Evolutionary conservation across 2,329 filamentous ascomycete genomes (phyloP), one percentile per base, ranked within the genome.

Genomic region (Pseudomassariella vexata): DNA sequence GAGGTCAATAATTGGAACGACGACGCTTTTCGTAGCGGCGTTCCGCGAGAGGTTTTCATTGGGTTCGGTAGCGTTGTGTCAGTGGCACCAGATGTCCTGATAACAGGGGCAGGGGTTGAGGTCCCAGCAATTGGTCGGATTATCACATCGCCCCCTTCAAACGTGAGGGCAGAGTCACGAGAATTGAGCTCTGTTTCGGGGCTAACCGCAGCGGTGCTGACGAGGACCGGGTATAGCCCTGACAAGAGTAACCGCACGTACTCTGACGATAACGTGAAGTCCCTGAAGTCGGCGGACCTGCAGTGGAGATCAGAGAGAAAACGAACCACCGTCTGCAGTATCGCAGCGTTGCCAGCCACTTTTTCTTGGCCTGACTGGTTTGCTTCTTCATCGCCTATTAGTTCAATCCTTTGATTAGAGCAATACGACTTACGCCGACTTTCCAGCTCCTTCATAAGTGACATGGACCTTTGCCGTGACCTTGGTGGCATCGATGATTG

Each of bases 1-100:
- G 85, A 74, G 5, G 85, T 88, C 15, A 98, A 69, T 2, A 98
- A 72, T 19, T 96, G 80, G 53, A 96, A 98, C 0, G 90, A 95
- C 1, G 90, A 95, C 2, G 85, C 82, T 46, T 89, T 79, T 20
- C 82, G 78, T 17, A 94, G 66, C 14, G 79, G 76, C 6, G 78
- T 75, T 1, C 81, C 77, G 38, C 70, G 57, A 9, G 57, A 52
- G 6, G 49, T 46, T 14, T 49, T 52, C 3, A 51, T 52, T 11
- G 46, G 48, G 24, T 55, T 59, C 6, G 59, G 58, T n/a, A 59
- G 60, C 12, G 63, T 67, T 28, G 57, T 63, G 42, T 67, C 66
- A 24, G 76, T 69, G 5, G 75, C 55, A 28, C 56, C 81, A 12
- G 78, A 76, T 4, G 85, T 89, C 40, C 84, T 76, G 14, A 95